Base-by-base conservation (phyloP, 2,329 filamentous ascomycete genomes). In the Trichoderma asperellum region DNA sequence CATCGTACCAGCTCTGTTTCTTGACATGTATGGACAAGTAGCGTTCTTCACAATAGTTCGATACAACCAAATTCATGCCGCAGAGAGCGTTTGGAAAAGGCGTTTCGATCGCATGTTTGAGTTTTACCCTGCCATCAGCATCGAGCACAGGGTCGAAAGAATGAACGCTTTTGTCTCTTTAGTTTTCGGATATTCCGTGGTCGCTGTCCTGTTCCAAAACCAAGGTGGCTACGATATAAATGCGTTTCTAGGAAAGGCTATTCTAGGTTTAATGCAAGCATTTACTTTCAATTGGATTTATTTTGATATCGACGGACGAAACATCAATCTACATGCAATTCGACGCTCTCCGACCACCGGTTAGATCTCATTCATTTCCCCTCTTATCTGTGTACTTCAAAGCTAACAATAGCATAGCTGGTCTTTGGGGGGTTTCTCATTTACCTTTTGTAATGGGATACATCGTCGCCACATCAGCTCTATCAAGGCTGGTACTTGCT, bases 131-230 rank as follows among this genome's bases (percentile, higher is more conserved):
- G 87, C 86, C 0, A 80, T 87, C 58, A 91, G 89, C 72, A 91
- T 91, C 71, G 89, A 91, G 77, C 89, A 91, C 76, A 85, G 87
- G 67, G 87, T 88, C 5, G 88, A 90, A 76, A 81, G 89, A 7
- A 90, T 86, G 35, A 87, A 87, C 68, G 88, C 88, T 0, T 91
- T 91, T 73, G 86, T 90, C 0, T 86, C 87, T 0, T 79, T 91
- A 2, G 88, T 91, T 1, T 86, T 91, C 72, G 88, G 89, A 18
- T 90, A 89, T 72, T 87, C 85, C 1, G 88, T 91, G 29, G 83
- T 91, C 34, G 87, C 85, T 0, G 80, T 90, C 43, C 79, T 89
- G 52, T 90, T 87, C 74, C 88, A 90, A 73, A 88, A 83, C 70
- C 72, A 78, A 16, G 76, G 77, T 16, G 75, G 76, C 14, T 80